Evolutionary conservation across 192 early-diverging fungal species (phyloP).

Genomic region (Coemansia sp.): DNA sequence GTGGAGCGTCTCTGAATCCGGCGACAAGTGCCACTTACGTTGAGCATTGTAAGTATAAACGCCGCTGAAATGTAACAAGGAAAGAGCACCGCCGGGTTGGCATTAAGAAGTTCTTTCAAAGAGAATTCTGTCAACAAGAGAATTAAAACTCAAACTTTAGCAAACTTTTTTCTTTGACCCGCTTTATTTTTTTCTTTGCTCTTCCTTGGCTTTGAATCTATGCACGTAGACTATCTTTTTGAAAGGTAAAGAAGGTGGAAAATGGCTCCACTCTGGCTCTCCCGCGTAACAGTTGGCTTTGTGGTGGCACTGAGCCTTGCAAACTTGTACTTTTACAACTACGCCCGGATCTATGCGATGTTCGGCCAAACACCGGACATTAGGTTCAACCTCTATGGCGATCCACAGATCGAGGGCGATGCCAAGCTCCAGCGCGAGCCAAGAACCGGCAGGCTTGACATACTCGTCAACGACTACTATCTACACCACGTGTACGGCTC

Average conservation of each 20-base stretch:
- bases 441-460: slow-evolving; percentile 53
- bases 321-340: slow-evolving; percentile 47
- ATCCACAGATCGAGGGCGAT: slow-evolving; percentile 70
- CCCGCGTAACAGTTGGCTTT: slow-evolving; percentile 16
- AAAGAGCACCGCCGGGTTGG: too few species aligned
- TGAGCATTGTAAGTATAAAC: neutral
- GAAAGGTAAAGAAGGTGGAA: neutral
- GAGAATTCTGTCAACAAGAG: too few species aligned
- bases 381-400: slow-evolving; percentile 62
- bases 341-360: slow-evolving; percentile 23
- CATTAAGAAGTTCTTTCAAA: too few species aligned
- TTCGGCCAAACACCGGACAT: slow-evolving; percentile 29
- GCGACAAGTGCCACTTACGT: neutral
- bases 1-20: neutral
- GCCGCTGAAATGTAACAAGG: neutral
- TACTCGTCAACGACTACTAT: slow-evolving; percentile 61
- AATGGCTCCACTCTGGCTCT: slow-evolving; percentile 10
- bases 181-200: neutral
- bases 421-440: slow-evolving; percentile 60
- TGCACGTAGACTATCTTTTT: neutral
- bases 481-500: slow-evolving; percentile 59
- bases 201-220: neutral
- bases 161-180: neutral
- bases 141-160: too few species aligned
- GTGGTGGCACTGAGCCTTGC: slow-evolving; percentile 17